These are phyloP conservation scores for Choiromyces venosus DNA, from an alignment of 495 filamentous ascomycete genomes.

Conservation along the genomic window DNA sequence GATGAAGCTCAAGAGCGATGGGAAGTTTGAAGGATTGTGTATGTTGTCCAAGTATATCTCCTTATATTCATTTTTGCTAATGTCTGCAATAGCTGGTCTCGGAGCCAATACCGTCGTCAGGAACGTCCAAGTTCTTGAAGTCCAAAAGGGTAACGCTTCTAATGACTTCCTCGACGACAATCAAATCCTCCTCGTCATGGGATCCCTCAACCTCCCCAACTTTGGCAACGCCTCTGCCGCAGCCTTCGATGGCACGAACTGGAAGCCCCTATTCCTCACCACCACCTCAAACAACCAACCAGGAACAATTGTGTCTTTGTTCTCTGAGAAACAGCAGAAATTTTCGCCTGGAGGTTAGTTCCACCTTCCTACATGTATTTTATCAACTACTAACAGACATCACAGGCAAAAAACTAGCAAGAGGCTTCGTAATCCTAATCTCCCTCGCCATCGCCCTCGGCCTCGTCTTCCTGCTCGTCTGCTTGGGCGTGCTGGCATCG, in stretches of 20 bases:
- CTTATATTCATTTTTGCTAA: slow-evolving; percentile 6
- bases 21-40: slow-evolving; percentile 47
- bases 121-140: slow-evolving; percentile 71
- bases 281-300: slow-evolving; percentile 56
- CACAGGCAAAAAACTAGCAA: slow-evolving; percentile 57
- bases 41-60: slow-evolving; percentile 4
- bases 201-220: slow-evolving; percentile 64
- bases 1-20: slow-evolving; percentile 62
- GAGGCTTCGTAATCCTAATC: slow-evolving; percentile 85
- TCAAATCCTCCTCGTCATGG: slow-evolving; percentile 74
- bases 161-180: slow-evolving; percentile 58
- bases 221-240: slow-evolving; percentile 77
- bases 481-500: slow-evolving; percentile 74
- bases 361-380: slow-evolving; percentile 18
- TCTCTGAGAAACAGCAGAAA: slow-evolving; percentile 66
- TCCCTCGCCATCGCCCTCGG: slow-evolving; percentile 84
- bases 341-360: slow-evolving; percentile 54
- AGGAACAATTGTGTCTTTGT: slow-evolving; percentile 70
- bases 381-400: slow-evolving; percentile 35
- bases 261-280: slow-evolving; percentile 75
- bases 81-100: slow-evolving; percentile 30
- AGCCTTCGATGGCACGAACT: slow-evolving; percentile 71
- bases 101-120: slow-evolving; percentile 45
- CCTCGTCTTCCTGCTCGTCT: slow-evolving; percentile 81
- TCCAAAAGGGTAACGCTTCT: slow-evolving; percentile 60